phyloP scores from a whole-genome alignment of 23 red algal genomes.

The Gracilariopsis chorda region DNA sequence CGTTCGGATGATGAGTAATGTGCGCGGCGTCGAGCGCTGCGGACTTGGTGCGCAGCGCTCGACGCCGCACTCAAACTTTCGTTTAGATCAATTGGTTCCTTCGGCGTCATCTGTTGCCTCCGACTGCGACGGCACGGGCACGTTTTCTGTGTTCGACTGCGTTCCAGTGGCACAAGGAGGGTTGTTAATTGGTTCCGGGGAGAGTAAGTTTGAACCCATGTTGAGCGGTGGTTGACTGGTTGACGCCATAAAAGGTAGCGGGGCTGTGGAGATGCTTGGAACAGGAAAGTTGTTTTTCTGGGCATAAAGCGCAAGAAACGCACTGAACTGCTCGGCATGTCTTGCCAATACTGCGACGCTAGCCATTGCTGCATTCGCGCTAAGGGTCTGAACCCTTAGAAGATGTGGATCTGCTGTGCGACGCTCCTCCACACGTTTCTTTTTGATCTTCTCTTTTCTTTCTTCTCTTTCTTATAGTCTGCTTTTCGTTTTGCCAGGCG shows the following conservation, averaged over 20 bases:
- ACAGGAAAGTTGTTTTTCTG: neutral
- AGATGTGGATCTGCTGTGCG: neutral
- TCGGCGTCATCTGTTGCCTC: no score
- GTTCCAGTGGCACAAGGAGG: no score
- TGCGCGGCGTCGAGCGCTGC: no score
- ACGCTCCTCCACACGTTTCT: neutral
- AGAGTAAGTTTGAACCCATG: no score
- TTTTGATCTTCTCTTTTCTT: neutral
- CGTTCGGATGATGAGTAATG: no score
- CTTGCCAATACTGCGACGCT: neutral
- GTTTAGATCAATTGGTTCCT: no score
- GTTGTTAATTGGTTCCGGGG: no score
- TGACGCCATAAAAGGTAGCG: neutral
- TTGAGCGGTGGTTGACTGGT: neutral
- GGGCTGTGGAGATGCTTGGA: neutral
- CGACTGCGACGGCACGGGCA: no score
- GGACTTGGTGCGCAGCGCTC: no score
- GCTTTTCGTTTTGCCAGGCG: neutral
- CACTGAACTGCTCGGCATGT: conserved; percentile 18
- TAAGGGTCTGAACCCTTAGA: neutral
- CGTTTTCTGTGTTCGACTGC: no score
- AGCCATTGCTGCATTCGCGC: conserved; percentile 1
- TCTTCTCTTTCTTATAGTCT: neutral
- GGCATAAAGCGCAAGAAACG: neutral
- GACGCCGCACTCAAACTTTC: no score